Conservation (phyloP, 108 stramenopile species). For the Fragilaria radians region DNA sequence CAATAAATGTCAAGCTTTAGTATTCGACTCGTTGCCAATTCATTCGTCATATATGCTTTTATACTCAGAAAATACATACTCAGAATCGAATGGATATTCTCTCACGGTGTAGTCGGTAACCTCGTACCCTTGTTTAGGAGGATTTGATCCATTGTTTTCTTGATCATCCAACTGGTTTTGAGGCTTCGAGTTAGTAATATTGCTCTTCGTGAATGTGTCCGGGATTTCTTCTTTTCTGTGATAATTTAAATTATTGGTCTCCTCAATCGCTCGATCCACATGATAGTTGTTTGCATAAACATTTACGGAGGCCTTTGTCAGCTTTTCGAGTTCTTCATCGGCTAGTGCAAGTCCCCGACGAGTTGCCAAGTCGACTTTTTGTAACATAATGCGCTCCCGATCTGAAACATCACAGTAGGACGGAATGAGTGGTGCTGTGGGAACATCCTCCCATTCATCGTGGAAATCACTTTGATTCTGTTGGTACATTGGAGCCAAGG, state of each 20-base stretch:
- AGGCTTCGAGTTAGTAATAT: not conserved
- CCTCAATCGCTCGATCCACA: not conserved
- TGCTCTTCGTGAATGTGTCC: slow-evolving; percentile 6
- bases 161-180: not conserved
- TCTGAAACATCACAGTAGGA: too few relatives aligned
- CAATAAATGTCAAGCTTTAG: too few relatives aligned
- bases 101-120: slow-evolving; percentile 15
- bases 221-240: slow-evolving; percentile 10
- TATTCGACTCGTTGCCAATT: not conserved
- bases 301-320: not conserved
- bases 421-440: not conserved
- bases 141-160: not conserved
- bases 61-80: slow-evolving; percentile 23
- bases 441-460: too few relatives aligned
- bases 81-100: slow-evolving; percentile 13
- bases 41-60: slow-evolving; percentile 23
- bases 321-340: slow-evolving; percentile 10
- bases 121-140: slow-evolving; percentile 7
- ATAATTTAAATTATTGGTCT: slow-evolving; percentile 1
- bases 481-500: too few relatives aligned
- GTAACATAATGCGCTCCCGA: not conserved
- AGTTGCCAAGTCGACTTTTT: not conserved
- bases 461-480: too few relatives aligned
- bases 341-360: slow-evolving; percentile 2
- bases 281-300: slow-evolving; percentile 9